Percentiles rank a stretch among this genome's conserved stretches.
Conservation (phyloP, 345 rosid species). For the Eucalyptus camaldulensis region DNA sequence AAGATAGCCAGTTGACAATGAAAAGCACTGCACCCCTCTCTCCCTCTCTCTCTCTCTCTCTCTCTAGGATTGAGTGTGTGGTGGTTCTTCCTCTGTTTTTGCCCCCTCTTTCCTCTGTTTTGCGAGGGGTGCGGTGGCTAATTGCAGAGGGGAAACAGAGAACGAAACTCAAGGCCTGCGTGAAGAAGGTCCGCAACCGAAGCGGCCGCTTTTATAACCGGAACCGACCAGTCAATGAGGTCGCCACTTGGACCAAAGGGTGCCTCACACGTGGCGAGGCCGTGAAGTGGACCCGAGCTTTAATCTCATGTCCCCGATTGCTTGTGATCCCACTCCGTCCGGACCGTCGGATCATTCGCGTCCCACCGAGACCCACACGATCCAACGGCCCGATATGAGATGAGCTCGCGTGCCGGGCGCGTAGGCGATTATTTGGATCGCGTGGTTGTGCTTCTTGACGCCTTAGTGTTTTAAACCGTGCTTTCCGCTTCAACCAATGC, state of each 20-base stretch:
- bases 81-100: neutral
- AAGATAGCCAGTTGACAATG: neutral
- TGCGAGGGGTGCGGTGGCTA: neutral
- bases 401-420: accelerated
- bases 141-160: neutral
- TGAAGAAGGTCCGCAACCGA: neutral
- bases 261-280: neutral
- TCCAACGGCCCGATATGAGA: neutral
- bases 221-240: neutral
- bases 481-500: neutral
- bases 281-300: neutral
- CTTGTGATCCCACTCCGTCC: neutral
- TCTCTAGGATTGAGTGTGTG: neutral
- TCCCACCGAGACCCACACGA: neutral
- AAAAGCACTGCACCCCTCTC: neutral
- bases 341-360: neutral
- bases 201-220: neutral
- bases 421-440: neutral
- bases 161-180: neutral
- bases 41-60: neutral
- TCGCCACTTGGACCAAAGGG: neutral
- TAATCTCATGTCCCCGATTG: neutral
- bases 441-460: neutral
- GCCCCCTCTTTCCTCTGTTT: neutral
- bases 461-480: neutral